phyloP scores from a whole-genome alignment of 169 alveolate species.

The Plasmodium gonderi region DNA sequence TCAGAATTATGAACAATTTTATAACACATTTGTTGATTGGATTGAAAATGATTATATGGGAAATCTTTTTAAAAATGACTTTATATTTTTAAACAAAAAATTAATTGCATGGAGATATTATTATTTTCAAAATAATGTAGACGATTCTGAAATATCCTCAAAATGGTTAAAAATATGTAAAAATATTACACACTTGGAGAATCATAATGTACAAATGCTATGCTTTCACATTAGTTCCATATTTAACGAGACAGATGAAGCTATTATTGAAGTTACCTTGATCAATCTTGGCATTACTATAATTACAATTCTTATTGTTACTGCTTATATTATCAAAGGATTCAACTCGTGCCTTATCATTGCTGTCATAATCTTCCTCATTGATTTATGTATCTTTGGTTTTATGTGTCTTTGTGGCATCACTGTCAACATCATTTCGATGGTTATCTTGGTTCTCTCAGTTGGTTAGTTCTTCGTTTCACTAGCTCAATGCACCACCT shows the following conservation, averaged over 20 bases:
- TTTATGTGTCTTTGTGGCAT: constrained; percentile 87
- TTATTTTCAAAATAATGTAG: constrained; percentile 29
- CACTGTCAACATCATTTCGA: constrained; percentile 87
- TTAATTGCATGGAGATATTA: constrained; percentile 50
- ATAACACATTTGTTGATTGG: constrained; percentile 41
- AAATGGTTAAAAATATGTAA: constrained; percentile 45
- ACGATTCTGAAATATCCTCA: constrained; percentile 39
- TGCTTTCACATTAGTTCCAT: constrained; percentile 44
- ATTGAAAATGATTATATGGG: constrained; percentile 29
- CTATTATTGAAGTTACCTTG: constrained; percentile 36
- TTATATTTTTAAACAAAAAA: constrained; percentile 30
- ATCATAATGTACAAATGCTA: constrained; percentile 42
- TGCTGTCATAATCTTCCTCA: constrained; percentile 77
- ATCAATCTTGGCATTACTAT: constrained; percentile 58
- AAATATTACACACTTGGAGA: neutral
- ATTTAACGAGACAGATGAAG: constrained; percentile 60
- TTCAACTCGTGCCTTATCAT: constrained; percentile 81
- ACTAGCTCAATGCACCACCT: too few relatives aligned
- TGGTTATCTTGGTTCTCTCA: constrained; percentile 87
- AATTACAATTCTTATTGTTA: constrained; percentile 73
- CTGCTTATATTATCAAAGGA: constrained; percentile 81
- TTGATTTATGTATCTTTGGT: constrained; percentile 86
- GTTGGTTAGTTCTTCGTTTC: constrained; percentile 77
- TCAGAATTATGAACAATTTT: constrained; percentile 1
- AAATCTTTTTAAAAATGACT: constrained; percentile 41